Percentiles rank a stretch among this genome's conserved stretches.
phyloP scores from a whole-genome alignment of 331 rosid species.

The Arachis monticola region DNA sequence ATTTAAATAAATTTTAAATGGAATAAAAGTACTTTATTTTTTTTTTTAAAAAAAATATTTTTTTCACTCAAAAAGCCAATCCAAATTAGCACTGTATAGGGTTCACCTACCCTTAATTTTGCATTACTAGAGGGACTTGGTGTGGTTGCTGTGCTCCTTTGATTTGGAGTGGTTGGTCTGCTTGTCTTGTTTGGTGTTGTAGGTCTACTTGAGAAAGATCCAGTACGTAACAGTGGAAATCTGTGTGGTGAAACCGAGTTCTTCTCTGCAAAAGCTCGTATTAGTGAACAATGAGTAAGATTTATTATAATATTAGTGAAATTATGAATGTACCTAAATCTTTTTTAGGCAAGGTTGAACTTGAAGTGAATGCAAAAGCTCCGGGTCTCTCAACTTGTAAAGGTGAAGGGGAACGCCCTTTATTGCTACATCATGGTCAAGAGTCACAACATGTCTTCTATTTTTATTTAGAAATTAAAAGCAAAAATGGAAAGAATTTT shows the following conservation, averaged over 20 bases:
- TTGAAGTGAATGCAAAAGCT: constrained; percentile 64
- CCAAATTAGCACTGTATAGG: neutral
- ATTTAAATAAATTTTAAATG: no score
- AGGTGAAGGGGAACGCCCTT: constrained; percentile 67
- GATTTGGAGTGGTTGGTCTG: constrained; percentile 20
- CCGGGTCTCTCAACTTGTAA: constrained; percentile 50
- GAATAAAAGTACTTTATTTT: no score
- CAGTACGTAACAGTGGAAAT: constrained; percentile 75
- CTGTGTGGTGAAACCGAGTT: constrained; percentile 74
- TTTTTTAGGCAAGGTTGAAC: constrained; percentile 65
- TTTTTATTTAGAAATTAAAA: no score
- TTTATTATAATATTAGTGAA: no score
- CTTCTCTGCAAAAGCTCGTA: constrained; percentile 50
- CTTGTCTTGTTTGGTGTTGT: constrained; percentile 56
- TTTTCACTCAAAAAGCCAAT: no score
- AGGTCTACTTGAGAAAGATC: constrained; percentile 67
- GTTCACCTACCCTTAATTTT: constrained; percentile 59
- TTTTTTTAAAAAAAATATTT: no score
- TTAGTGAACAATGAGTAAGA: no score
- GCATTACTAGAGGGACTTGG: constrained; percentile 60
- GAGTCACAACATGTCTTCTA: no score
- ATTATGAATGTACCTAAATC: constrained; percentile 50
- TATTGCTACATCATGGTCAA: constrained; percentile 48
- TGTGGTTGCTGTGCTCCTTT: constrained; percentile 65
- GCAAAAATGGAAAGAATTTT: no score